A percentile compares a stretch with the other conserved stretches of the same genome.
Evolutionary conservation across 352 stramenopile genomes (phyloP).

Genomic region (Lagenidium sp.): DNA sequence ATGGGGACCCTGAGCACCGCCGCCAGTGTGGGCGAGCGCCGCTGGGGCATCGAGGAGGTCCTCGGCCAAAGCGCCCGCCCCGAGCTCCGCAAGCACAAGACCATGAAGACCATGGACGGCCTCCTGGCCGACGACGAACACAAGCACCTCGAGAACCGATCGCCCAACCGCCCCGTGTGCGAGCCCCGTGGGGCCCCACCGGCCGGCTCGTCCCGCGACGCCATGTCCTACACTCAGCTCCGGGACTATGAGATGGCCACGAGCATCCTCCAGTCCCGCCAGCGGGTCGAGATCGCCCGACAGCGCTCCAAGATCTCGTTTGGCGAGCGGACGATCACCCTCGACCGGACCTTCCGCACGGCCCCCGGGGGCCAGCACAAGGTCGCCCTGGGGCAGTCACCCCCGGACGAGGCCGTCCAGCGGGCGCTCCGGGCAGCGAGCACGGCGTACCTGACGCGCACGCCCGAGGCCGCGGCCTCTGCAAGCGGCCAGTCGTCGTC

Average conservation of each 20-base stretch:
- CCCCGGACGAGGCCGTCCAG: constrained; percentile 6
- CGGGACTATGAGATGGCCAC: constrained; percentile 36
- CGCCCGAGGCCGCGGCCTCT: background rate
- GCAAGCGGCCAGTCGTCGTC: constrained; percentile 1
- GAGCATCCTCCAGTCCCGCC: constrained; percentile 27
- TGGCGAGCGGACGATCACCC: constrained; percentile 30
- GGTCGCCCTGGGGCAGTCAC: constrained; percentile 27
- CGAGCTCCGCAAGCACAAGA: constrained; percentile 15
- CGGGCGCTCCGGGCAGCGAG: constrained; percentile 19
- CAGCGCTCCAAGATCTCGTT: constrained; percentile 41
- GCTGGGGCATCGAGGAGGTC: background rate
- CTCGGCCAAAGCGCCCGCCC: background rate
- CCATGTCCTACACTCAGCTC: constrained; percentile 4
- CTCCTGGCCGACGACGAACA: constrained; percentile 3
- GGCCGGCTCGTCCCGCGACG: background rate
- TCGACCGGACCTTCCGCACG: constrained; percentile 48
- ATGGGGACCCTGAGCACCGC: background rate
- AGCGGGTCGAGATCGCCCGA: constrained; percentile 32
- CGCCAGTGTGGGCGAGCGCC: constrained; percentile 4
- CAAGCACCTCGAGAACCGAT: constrained; percentile 4
- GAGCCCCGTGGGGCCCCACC: background rate
- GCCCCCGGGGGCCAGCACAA: constrained; percentile 28
- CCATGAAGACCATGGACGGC: constrained; percentile 15
- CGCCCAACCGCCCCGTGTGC: background rate
- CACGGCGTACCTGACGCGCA: constrained; percentile 8